These are phyloP conservation scores for Arthrobotrys entomopaga DNA, from an alignment of 2,329 filamentous ascomycete species.

Conservation along the genomic window DNA sequence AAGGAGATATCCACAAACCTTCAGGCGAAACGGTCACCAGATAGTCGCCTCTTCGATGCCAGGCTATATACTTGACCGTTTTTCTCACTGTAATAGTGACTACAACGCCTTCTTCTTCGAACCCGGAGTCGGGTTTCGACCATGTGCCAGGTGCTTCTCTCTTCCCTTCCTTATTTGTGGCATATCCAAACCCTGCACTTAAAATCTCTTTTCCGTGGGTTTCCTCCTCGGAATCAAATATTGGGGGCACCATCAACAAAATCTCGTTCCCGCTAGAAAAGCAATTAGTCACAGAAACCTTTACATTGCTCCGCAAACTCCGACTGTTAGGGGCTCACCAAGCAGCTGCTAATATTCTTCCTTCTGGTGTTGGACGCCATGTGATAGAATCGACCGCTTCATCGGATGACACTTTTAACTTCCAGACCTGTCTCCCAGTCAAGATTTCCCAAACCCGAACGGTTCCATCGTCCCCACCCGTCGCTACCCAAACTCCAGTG, in stretches of 20 bases:
- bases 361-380: conserved; percentile 87
- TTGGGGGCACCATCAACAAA: conserved; percentile 81
- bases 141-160: conserved; percentile 84
- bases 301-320: conserved; percentile 19
- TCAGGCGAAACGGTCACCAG: conserved; percentile 88
- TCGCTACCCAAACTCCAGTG: conserved; percentile 84
- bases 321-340: conserved; percentile 62
- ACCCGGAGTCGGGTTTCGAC: conserved; percentile 77
- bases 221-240: conserved; percentile 77
- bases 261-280: conserved; percentile 74
- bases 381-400: conserved; percentile 84
- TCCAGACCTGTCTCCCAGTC: conserved; percentile 89
- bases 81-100: conserved; percentile 82
- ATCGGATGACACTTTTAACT: conserved; percentile 76
- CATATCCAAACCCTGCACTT: conserved; percentile 92
- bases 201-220: conserved; percentile 78
- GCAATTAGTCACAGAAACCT: conserved; percentile 41
- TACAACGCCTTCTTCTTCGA: conserved; percentile 78
- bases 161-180: conserved; percentile 69
- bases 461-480: conserved; percentile 92
- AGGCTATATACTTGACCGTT: conserved; percentile 85
- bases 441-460: conserved; percentile 88
- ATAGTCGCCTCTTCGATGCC: conserved; percentile 95
- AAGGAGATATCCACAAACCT: conserved; percentile 66
- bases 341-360: conserved; percentile 82